Conservation (phyloP, 1,284 basidiomycete genomes). For the Malassezia brasiliensis region DNA sequence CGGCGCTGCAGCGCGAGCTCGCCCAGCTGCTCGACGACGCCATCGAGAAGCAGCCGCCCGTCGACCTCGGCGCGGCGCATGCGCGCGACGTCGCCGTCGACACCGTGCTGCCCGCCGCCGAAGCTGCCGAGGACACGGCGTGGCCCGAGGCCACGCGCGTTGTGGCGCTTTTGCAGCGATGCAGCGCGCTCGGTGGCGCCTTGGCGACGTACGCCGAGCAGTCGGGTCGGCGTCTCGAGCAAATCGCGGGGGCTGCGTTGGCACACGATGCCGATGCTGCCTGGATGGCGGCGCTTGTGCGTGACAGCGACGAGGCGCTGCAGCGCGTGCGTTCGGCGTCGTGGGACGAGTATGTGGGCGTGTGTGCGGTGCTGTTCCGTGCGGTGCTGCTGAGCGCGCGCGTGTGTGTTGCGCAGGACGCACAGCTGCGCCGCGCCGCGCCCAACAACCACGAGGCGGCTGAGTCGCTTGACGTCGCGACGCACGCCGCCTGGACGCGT, state of each 20-base stretch:
- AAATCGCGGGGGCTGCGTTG: background rate
- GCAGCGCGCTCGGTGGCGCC: background rate
- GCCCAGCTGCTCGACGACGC: constrained; percentile 58
- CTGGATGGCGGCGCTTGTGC: background rate
- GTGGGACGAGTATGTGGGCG: constrained; percentile 5
- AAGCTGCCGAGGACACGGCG: background rate
- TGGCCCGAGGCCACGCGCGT: background rate
- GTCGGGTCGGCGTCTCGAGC: background rate
- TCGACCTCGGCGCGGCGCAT: background rate
- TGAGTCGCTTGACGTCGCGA: background rate
- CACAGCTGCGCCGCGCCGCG: background rate
- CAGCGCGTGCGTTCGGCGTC: background rate
- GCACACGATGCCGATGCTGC: background rate
- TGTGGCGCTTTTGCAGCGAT: background rate
- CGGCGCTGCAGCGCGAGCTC: constrained; percentile 54
- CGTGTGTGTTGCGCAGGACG: background rate
- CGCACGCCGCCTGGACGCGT: constrained; percentile 3
- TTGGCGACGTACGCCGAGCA: background rate
- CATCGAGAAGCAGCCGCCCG: background rate
- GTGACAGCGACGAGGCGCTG: background rate
- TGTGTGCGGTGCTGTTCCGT: constrained; percentile 1
- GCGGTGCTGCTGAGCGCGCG: constrained; percentile 4
- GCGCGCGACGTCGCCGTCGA: background rate
- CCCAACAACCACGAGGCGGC: background rate
- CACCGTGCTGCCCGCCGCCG: background rate